Evolutionary conservation across 1,284 basidiomycete species (phyloP).

Genomic region (Malassezia japonica): DNA sequence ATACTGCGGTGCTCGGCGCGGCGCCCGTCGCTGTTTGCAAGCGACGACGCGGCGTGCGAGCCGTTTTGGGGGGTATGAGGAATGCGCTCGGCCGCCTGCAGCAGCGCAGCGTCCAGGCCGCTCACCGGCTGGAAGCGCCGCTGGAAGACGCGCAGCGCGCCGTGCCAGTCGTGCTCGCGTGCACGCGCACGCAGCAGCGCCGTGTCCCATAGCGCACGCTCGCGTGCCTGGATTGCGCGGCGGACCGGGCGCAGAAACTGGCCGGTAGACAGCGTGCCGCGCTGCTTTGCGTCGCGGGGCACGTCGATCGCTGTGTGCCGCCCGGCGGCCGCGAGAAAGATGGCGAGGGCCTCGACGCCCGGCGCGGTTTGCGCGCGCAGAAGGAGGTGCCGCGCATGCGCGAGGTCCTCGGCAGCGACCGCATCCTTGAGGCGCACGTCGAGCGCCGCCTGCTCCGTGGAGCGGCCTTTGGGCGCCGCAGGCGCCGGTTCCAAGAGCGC

Average conservation of each 20-base stretch:
- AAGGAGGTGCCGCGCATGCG: conserved; percentile 5
- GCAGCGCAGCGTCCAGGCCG: not conserved
- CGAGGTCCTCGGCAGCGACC: not conserved
- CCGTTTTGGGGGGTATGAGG: not conserved
- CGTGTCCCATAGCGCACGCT: conserved; percentile 10
- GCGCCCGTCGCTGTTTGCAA: conserved; percentile 7
- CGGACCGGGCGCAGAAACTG: conserved; percentile 12
- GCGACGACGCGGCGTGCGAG: not conserved
- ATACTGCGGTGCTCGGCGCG: not conserved
- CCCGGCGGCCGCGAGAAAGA: conserved; percentile 6
- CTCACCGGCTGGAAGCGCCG: conserved; percentile 9
- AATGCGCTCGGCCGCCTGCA: conserved; percentile 1
- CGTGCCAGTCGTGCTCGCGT: conserved; percentile 7
- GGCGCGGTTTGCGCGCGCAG: not conserved
- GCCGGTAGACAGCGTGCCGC: conserved; percentile 4
- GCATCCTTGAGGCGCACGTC: not conserved
- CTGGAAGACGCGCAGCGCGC: conserved; percentile 12
- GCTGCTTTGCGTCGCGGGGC: not conserved
- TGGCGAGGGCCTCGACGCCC: conserved; percentile 4
- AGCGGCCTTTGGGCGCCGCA: not conserved
- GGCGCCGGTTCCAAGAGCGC: not conserved
- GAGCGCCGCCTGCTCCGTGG: not conserved
- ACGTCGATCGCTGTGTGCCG: not conserved
- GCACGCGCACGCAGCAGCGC: conserved; percentile 14
- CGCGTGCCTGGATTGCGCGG: not conserved